Percentiles rank a stretch among this genome's conserved stretches.
Evolutionary conservation across 2,329 filamentous ascomycete species (phyloP).

Genomic region (Fusarium sp.): DNA sequence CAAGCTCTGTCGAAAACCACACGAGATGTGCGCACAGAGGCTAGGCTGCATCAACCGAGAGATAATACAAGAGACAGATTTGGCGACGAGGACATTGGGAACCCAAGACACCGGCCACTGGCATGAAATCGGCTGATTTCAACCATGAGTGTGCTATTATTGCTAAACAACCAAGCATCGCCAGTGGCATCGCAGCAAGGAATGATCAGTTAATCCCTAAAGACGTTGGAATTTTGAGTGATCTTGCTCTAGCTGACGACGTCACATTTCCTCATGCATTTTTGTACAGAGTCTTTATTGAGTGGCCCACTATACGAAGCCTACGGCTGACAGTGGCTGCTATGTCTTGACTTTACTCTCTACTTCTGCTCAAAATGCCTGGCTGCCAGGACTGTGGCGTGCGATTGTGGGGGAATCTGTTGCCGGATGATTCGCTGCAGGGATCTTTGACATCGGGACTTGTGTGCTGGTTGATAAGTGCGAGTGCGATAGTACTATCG

Average conservation of each 20-base stretch:
- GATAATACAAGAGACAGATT: neutral
- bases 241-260: neutral
- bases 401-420: neutral
- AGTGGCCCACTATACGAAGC: neutral
- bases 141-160: neutral
- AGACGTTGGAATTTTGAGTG: neutral
- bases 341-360: neutral
- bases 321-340: neutral
- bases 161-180: neutral
- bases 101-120: neutral
- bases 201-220: neutral
- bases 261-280: neutral
- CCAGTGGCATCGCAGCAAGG: neutral
- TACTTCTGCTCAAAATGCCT: neutral
- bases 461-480: neutral
- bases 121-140: neutral
- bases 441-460: neutral
- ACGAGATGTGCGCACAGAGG: accelerated
- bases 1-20: neutral
- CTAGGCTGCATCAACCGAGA: neutral
- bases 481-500: neutral
- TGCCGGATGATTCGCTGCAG: neutral
- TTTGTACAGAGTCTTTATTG: neutral
- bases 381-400: neutral
- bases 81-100: neutral